Base-by-base conservation (phyloP, 2,329 filamentous ascomycete genomes). In the Xylariomycetidae sp. region DNA sequence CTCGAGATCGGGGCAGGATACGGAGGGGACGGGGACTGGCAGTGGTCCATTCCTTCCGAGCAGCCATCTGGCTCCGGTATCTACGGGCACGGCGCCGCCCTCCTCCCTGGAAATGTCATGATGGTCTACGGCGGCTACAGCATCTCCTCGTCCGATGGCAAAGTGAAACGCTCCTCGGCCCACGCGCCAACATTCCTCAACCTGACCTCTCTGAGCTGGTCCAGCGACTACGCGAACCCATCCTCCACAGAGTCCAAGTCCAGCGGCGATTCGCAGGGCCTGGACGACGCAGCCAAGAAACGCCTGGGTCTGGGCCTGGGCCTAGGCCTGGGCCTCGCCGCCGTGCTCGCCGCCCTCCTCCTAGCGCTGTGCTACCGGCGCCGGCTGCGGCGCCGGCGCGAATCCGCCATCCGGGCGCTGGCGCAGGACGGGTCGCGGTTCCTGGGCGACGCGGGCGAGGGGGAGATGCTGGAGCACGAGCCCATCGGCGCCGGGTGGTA, bases 1-100 rank as follows among this genome's bases (percentile, higher is more conserved):
- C 64, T 96, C 3, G 68, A 85, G 37, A 68, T 95, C 37, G 85
- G 82, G 6, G 72, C 80, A 39, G 79, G 79, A 4, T 92, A 85
- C 52, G 83, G 80, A 7, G 77, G 76, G 2, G 76, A 75, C 43
- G 79, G 76, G 10, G 67, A 75, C 19, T 90, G 85, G 85, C 60
- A 67, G 41, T 92, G 85, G 85, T 67, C 63, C 2, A 62, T 83
- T 1, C 84, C 85, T 0, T 50, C 62, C 0, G 51, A 64, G 4
- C 70, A 71, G 52, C 71, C 64, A 2, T 52, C 56, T 10, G 64
- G 54, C 0, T 34, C 50, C 1, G 74, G 71, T 0, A 58, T 81
- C 0, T 82, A 75, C 48, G 79, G 79, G 0, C 79, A 83, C 45
- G 79, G 76, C 1, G 76, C 79, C 1, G 70, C 66, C 1, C 60